Evolutionary conservation across 1,284 basidiomycete species (phyloP), one percentile per base, ranked within the genome.

Genomic region (Leccinum pachyderme): DNA sequence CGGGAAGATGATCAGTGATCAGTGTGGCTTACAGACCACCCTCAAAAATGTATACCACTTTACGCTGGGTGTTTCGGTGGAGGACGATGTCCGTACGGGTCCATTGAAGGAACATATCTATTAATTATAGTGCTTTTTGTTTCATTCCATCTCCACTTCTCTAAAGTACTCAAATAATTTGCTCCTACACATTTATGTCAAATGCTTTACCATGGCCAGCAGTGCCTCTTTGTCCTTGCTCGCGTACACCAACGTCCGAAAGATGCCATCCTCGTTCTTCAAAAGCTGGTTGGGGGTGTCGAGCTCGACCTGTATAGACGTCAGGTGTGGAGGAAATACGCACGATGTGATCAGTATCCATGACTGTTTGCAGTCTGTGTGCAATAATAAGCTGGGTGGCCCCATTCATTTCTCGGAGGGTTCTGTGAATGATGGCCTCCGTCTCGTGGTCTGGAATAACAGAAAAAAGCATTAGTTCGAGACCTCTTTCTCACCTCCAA

Each of bases 311-410:
- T 62, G 12, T 27, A 28, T n/a, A 25, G 22, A 43, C 15, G 7
- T 51, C 11, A 49, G 61, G 18, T 5, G 18, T 12, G 18, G 29
- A 31, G 11, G 7, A 46, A 33, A 25, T 31, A 61, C 56, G n/a
- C 52, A 70, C 69, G 43, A 74, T 70, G 33, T 64, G 71, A 58
- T 75, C 71, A 7, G 64, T 62, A 48, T 72, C 71, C 63, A 73
- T 72, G 49, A 73, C 65, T 0, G 73, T 72, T 52, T 70, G 69
- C 5, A 74, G 56, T 18, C 73, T 67, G 55, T 75, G 74, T 3
- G 73, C 73, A 37, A 74, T 61, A 4, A 69, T 72, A 43, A 75
- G 61, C 5, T 73, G 52, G 4, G 71, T 73, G 2, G 68, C 66
- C 49, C 70, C 66, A 7, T 28, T 54, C 47, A 72, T 59, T 39